Percentiles rank a stretch among this genome's conserved stretches.
These are phyloP conservation scores for Clarireedia paspali DNA, from an alignment of 2,329 filamentous ascomycete species.

Conservation along the genomic window DNA sequence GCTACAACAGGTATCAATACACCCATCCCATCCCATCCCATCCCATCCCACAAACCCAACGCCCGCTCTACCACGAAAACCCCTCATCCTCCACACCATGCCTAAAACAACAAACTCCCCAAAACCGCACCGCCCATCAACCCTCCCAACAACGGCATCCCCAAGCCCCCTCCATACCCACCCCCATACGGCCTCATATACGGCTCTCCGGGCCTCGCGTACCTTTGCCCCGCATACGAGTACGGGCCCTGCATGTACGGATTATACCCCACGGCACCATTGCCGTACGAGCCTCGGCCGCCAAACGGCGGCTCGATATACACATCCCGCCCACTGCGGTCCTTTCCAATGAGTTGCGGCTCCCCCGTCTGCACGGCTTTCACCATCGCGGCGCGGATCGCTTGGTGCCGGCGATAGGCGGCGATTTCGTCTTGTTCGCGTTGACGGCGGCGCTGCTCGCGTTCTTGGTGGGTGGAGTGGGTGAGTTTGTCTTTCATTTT, in stretches of 20 bases:
- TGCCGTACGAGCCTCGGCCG: slow-evolving; percentile 4
- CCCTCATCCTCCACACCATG: background rate
- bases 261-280: slow-evolving; percentile 35
- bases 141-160: slow-evolving; percentile 37
- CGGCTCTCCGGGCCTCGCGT: slow-evolving; percentile 38
- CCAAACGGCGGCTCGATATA: slow-evolving; percentile 47
- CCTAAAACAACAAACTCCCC: slow-evolving; percentile 34
- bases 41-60: background rate
- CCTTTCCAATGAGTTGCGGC: slow-evolving; percentile 47
- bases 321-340: slow-evolving; percentile 45
- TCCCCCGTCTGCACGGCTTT: slow-evolving; percentile 45
- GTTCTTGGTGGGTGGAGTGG: slow-evolving; percentile 46
- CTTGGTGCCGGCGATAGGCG: slow-evolving; percentile 41
- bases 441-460: slow-evolving; percentile 36
- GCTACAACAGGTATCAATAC: too few relatives aligned
- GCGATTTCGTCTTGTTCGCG: slow-evolving; percentile 41
- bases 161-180: slow-evolving; percentile 39
- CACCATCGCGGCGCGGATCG: slow-evolving; percentile 42
- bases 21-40: background rate
- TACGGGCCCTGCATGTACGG: slow-evolving; percentile 40
- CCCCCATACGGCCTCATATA: slow-evolving; percentile 38
- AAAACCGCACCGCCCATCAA: slow-evolving; percentile 39
- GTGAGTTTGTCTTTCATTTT: slow-evolving; percentile 54
- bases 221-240: slow-evolving; percentile 37
- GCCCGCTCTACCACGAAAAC: background rate